These are phyloP conservation scores for Ustilago trichophora DNA, from an alignment of 1,284 basidiomycete species.

Conservation along the genomic window DNA sequence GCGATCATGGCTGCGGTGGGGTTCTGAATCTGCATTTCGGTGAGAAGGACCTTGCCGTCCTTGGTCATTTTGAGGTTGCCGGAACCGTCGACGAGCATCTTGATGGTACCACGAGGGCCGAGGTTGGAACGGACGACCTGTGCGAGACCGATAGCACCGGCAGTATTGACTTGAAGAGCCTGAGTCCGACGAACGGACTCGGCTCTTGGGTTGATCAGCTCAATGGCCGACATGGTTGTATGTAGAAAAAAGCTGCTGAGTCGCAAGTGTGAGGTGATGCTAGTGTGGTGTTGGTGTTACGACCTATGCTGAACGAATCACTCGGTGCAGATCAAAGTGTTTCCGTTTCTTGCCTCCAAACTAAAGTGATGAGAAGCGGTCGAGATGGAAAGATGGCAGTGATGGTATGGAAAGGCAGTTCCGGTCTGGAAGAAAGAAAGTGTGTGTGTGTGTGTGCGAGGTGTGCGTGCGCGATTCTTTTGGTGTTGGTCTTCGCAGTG, in stretches of 20 bases:
- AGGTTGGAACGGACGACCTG: conserved; percentile 97
- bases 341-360: too few species aligned
- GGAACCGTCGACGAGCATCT: conserved; percentile 99
- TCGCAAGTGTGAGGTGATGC: background rate
- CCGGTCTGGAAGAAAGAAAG: background rate
- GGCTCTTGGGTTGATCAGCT: conserved; percentile 70
- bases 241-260: background rate
- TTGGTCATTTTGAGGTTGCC: conserved; percentile 99
- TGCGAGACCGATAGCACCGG: conserved; percentile 95
- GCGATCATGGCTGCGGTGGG: conserved; percentile 99
- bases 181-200: conserved; percentile 92
- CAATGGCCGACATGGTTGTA: conserved; percentile 63
- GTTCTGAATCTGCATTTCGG: conserved; percentile 99
- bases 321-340: too few species aligned
- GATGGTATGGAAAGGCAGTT: too few species aligned
- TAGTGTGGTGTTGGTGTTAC: background rate
- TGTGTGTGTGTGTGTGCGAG: background rate
- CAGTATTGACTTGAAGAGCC: conserved; percentile 83
- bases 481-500: conserved; percentile 20
- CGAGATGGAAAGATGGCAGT: too few species aligned
- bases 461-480: conserved; percentile 4
- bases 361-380: too few species aligned
- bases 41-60: conserved; percentile 97
- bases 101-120: conserved; percentile 80
- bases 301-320: too few species aligned